Base-by-base conservation (phyloP, 805 yeast genomes). In the Candida yuanshanica region DNA sequence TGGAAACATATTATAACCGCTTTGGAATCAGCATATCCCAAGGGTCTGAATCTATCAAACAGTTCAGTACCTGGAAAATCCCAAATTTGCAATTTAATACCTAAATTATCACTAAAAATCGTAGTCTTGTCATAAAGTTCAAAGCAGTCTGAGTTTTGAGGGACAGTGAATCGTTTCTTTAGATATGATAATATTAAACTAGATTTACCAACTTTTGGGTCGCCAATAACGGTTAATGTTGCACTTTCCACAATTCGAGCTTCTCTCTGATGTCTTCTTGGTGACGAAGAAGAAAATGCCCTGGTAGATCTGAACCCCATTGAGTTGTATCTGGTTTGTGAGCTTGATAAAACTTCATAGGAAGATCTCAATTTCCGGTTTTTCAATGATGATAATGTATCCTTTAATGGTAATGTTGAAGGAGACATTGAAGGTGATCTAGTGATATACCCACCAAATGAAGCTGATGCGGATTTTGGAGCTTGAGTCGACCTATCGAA, bases 21-120 rank as follows among this genome's bases (percentile, higher is more conserved):
- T 36, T 60, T 56, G 22, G 69, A 64, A 56, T 61, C 63, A 10
- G 65, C 69, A 56, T 68, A 68, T 7, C 61, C 63, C 53, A 65
- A 60, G 4, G 73, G 73, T 48, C 72, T 53, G 42, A 68, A 56
- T 36, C 72, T 56, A 51, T 68, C 72, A 59, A 55, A 63, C 36
- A 48, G 54, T 20, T 62, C 62, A 42, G 56, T 56, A 11, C 69
- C 69, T 5, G 68, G 68, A 36, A 68, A 59, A 55, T 68, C 72
- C 70, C 72, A 68, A n/a, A 68, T 60, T 31, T 47, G 49, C 35
- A 56, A 47, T 25, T 59, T 62, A 42, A 65, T 55, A 33, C 55
- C 24, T 3, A 56, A 63, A 37, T 51, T 16, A 14, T 38, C 36
- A 33, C 42, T 39, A 16, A 52, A 43, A 16, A 40, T 41, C 7